Evolutionary conservation across 768 basidiomycete genomes (phyloP), one percentile per base, ranked within the genome.

Genomic region (Chlorophyllum brunneum): DNA sequence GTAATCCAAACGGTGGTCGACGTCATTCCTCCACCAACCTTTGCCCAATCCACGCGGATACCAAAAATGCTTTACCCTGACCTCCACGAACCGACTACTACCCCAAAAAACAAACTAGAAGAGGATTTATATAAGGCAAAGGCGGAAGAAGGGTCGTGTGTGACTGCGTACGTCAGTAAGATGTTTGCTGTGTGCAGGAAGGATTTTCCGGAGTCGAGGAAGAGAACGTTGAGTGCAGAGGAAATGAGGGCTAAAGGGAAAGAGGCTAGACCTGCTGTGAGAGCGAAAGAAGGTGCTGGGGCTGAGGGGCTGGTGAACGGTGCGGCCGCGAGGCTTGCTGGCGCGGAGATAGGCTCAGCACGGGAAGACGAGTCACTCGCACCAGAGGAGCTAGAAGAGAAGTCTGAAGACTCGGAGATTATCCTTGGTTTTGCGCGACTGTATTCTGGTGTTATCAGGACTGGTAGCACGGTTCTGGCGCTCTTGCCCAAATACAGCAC

Each of bases 21-120:
- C 63, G 72, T 98, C 56, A 82, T 98, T n/a, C 97, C 97, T 2
- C 79, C 94, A 1, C 97, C 97, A 1, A 70, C 84, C 11, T 65
- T 74, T 27, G 92, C 95, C 0, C 97, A 98, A 65, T 76, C 80
- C 6, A 81, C 77, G 8, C 83, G 95, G 33, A 81, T 98, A 31
- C 92, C 95, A 11, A 90, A 85, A 64, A 94, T 99, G 82, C 77
- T 99, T 2, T 85, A 95, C 65, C 92, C 94, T 1, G 83, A 90
- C 40, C 61, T 84, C 2, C 81, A 81, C 46, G 83, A 85, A 56
- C 61, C 75, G 9, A 78, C 73, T 1, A 63, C 83, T 11, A 65
- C 75, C 33, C 84, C 93, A 6, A 83, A 81, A 60, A 88, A 85
- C 65, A 85, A 86, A 60, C 72, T 95, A n/a, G 95, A 99, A 63